Conservation (phyloP, 495 filamentous ascomycete genomes). For the Penicillium riverlandense region DNA sequence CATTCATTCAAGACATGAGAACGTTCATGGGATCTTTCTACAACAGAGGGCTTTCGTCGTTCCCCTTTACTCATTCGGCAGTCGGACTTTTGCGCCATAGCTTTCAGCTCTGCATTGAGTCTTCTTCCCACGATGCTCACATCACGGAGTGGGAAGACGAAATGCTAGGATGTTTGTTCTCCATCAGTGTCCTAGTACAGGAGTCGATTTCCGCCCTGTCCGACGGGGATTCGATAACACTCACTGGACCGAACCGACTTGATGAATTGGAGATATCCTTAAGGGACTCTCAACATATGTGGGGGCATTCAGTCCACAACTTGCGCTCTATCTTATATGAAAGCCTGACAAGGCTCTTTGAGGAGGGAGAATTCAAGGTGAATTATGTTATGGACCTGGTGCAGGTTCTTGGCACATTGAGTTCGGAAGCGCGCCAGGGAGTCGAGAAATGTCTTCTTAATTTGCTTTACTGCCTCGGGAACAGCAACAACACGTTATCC, state of each 20-base stretch:
- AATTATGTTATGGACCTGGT: conserved; percentile 15
- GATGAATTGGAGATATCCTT: not conserved
- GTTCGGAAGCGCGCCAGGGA: conserved; percentile 15
- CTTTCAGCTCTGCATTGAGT: conserved; percentile 3
- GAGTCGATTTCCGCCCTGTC: conserved; percentile 12
- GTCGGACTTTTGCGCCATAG: conserved; percentile 11
- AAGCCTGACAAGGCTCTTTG: conserved; percentile 1
- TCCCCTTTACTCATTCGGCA: conserved; percentile 11
- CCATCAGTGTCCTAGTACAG: conserved; percentile 18
- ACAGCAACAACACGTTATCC: not conserved
- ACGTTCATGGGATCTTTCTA: conserved; percentile 21
- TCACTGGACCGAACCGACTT: too few relatives aligned
- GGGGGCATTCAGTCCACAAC: conserved; percentile 10
- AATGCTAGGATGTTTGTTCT: conserved; percentile 13
- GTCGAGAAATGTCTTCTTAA: conserved; percentile 24
- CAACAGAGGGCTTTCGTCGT: conserved; percentile 5
- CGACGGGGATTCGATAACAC: not conserved
- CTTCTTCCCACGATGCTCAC: not conserved
- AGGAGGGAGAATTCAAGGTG: conserved; percentile 6
- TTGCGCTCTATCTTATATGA: conserved; percentile 12
- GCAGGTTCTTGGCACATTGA: conserved; percentile 14
- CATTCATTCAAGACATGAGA: conserved; percentile 24
- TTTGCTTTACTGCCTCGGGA: conserved; percentile 11
- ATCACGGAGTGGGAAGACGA: conserved; percentile 10
- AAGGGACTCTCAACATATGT: conserved; percentile 1